Evolutionary conservation across 768 basidiomycete species (phyloP), one percentile per base, ranked within the genome.

Genomic region (Clavaria fumosa): DNA sequence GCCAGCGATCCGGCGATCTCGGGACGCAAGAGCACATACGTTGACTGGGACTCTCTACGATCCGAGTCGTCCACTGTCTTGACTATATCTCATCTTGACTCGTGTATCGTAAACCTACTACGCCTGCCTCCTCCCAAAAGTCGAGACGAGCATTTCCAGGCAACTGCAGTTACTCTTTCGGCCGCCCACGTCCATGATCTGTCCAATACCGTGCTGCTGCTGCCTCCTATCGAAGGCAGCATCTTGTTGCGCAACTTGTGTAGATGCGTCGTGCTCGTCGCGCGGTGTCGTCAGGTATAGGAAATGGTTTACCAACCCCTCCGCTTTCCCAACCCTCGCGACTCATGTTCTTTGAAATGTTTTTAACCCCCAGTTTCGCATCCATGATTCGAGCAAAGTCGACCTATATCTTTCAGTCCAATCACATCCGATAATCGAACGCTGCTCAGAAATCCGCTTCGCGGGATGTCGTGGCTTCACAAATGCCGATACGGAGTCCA

Each of bases 251-350:
- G 83, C 45, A 66, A 77, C 43, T 45, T 88, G 21, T 54, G 57
- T 14, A 53, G 64, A 12, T 86, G 79, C 45, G 56, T 75, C 3
- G 52, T 91, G n/a, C 70, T 72, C 7, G 58, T 82, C 3, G 77
- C 72, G 1, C n/a, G 26, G 14, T 81, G 80, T 47, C 88, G 85
- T 50, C 89, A 93, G 69, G 89, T 86, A 48, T n/a, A n/a, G n/a
- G n/a, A n/a, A n/a, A n/a, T n/a, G n/a, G n/a, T n/a, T n/a, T n/a
- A n/a, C n/a, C n/a, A n/a, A n/a, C n/a, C n/a, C n/a, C n/a, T n/a
- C n/a, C n/a, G n/a, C n/a, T n/a, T n/a, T n/a, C n/a, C n/a, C n/a
- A n/a, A n/a, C n/a, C n/a, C n/a, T n/a, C n/a, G n/a, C n/a, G n/a
- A n/a, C n/a, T n/a, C n/a, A n/a, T n/a, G n/a, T n/a, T n/a, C n/a